A percentile compares a stretch with the other conserved stretches of the same genome.
Conservation (phyloP, 345 rosid genomes). For the Passiflora organensis region DNA sequence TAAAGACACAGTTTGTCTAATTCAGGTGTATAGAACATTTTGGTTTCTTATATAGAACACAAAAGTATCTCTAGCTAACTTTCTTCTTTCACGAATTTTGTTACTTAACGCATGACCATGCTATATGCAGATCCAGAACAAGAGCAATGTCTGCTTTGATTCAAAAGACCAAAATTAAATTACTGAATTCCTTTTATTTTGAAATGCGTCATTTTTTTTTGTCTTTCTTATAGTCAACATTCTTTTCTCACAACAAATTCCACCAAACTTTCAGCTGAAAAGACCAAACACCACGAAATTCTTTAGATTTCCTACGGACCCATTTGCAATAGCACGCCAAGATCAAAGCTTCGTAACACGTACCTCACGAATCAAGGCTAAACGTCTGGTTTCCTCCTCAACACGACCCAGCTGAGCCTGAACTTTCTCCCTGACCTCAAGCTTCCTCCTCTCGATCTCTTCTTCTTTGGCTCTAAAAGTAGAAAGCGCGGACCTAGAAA, state of each 20-base stretch:
- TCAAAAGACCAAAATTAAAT: too few relatives aligned
- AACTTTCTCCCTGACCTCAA: slow-evolving; percentile 78
- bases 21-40: too few relatives aligned
- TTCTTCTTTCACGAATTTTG: neutral
- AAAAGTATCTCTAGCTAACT: neutral
- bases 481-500: slow-evolving; percentile 83
- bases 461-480: slow-evolving; percentile 91
- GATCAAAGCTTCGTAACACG: neutral
- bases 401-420: slow-evolving; percentile 86
- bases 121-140: slow-evolving; percentile 23
- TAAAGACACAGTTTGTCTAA: neutral
- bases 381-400: slow-evolving; percentile 70
- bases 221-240: too few relatives aligned
- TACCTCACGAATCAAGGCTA: slow-evolving; percentile 86
- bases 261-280: too few relatives aligned
- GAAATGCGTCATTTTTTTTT: too few relatives aligned
- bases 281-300: too few relatives aligned
- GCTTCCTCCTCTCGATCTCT: slow-evolving; percentile 83
- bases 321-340: too few relatives aligned
- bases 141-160: neutral
- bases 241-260: too few relatives aligned
- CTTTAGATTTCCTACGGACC: too few relatives aligned
- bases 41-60: too few relatives aligned
- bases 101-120: neutral
- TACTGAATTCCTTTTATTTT: too few relatives aligned